phyloP scores from a whole-genome alignment of 352 stramenopile genomes.

The Pythium angustatum region DNA sequence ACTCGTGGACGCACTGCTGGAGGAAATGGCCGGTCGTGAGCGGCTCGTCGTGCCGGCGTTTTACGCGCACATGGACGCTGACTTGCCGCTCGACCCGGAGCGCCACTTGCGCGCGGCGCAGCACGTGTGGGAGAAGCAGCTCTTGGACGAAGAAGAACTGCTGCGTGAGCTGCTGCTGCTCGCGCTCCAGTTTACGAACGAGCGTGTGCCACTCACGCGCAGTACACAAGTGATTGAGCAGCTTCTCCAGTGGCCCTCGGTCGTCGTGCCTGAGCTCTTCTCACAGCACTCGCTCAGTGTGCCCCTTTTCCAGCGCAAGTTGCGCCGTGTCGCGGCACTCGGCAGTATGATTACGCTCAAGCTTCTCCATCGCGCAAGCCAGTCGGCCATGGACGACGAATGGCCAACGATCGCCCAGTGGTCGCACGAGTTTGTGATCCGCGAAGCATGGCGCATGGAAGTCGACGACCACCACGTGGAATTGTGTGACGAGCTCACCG shows the following conservation, averaged over 20 bases:
- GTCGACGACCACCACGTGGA: constrained; percentile 26
- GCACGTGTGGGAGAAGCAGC: constrained; percentile 54
- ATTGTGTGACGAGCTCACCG: constrained; percentile 28
- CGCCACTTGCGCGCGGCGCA: constrained; percentile 31
- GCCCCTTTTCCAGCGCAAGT: constrained; percentile 21
- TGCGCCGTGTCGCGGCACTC: constrained; percentile 17
- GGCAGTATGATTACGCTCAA: constrained; percentile 20
- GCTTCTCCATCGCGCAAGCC: constrained; percentile 23
- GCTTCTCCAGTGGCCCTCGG: constrained; percentile 24
- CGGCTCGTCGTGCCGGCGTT: constrained; percentile 39
- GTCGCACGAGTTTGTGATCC: constrained; percentile 17
- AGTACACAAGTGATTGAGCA: constrained; percentile 18
- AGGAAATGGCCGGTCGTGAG: constrained; percentile 56
- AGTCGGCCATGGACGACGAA: constrained; percentile 16
- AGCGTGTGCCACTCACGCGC: constrained; percentile 36
- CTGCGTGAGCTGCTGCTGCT: constrained; percentile 61
- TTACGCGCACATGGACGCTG: constrained; percentile 28
- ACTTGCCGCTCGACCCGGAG: constrained; percentile 20
- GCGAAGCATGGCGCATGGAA: constrained; percentile 24
- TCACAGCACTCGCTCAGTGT: constrained; percentile 23
- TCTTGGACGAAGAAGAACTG: constrained; percentile 59
- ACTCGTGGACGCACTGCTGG: constrained; percentile 52
- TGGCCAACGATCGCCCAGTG: constrained; percentile 10
- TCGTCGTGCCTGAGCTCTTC: constrained; percentile 30
- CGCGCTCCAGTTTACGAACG: constrained; percentile 41